These are phyloP conservation scores for Ogataea minuta DNA, from an alignment of 805 yeast species.

Conservation along the genomic window DNA sequence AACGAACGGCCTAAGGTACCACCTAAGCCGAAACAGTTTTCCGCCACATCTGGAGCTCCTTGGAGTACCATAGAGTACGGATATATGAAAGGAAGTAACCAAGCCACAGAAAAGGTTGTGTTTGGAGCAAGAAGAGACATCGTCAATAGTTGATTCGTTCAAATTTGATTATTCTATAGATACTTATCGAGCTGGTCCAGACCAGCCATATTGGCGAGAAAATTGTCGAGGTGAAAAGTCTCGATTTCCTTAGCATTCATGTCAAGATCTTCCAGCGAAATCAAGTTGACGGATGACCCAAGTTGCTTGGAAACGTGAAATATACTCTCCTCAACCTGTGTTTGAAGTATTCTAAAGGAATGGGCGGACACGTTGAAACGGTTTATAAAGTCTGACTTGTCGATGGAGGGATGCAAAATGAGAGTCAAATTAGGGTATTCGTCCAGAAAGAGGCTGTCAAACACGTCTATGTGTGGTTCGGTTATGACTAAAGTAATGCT, in stretches of 20 bases:
- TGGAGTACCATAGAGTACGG: constrained; percentile 66
- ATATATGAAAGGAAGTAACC: constrained; percentile 56
- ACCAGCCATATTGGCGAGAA: constrained; percentile 24
- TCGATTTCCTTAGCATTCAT: constrained; percentile 15
- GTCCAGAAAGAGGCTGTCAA: constrained; percentile 14
- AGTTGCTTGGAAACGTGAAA: constrained; percentile 57
- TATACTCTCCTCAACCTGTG: constrained; percentile 48
- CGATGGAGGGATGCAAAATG: constrained; percentile 29
- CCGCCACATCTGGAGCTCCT: constrained; percentile 31
- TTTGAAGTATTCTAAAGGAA: constrained; percentile 39
- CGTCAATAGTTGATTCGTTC: constrained; percentile 18
- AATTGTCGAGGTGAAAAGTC: constrained; percentile 26
- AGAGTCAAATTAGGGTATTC: constrained; percentile 25
- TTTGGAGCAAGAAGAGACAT: constrained; percentile 54
- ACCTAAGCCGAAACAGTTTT: constrained; percentile 49
- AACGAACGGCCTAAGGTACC: constrained; percentile 52
- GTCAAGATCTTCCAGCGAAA: constrained; percentile 23
- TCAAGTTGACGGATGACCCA: constrained; percentile 25
- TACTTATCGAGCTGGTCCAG: constrained; percentile 11
- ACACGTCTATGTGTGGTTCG: constrained; percentile 4
- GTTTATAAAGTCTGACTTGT: constrained; percentile 15
- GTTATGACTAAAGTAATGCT: constrained; percentile 23
- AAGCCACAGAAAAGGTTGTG: constrained; percentile 50
- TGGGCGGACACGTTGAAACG: constrained; percentile 24
- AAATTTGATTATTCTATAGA: neutral